Conservation (phyloP, 1,284 basidiomycete genomes). For the Leccinum brunneo-olivaceum region DNA sequence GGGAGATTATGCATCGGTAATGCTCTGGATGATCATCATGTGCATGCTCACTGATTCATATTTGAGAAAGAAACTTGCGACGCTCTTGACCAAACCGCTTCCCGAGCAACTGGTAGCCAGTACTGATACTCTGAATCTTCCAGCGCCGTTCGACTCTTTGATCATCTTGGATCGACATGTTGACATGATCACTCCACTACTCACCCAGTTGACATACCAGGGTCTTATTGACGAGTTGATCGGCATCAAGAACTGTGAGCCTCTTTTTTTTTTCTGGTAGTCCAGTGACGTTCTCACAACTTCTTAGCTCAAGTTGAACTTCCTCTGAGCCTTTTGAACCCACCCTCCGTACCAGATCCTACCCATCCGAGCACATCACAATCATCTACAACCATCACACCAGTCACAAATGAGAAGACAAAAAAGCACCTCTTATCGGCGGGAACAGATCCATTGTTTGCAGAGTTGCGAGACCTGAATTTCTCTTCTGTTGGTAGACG, state of each 20-base stretch:
- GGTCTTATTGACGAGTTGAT: slow-evolving; percentile 94
- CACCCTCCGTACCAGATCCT: slow-evolving; percentile 37
- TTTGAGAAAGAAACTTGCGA: slow-evolving; percentile 60
- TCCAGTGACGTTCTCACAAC: slow-evolving; percentile 4
- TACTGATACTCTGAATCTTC: slow-evolving; percentile 28
- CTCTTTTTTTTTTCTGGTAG: slow-evolving; percentile 1
- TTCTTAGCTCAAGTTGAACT: slow-evolving; percentile 82
- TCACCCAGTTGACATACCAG: slow-evolving; percentile 96
- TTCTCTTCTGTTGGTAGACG: slow-evolving; percentile 88
- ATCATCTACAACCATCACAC: slow-evolving; percentile 37
- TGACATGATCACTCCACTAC: slow-evolving; percentile 94
- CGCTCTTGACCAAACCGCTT: slow-evolving; percentile 62
- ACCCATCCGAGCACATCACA: slow-evolving; percentile 35
- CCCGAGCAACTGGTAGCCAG: slow-evolving; percentile 34
- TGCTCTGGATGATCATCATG: slow-evolving; percentile 21
- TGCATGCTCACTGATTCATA: slow-evolving; percentile 10
- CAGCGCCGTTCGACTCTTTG: slow-evolving; percentile 75
- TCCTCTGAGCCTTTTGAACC: slow-evolving; percentile 71
- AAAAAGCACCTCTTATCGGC: slow-evolving; percentile 83
- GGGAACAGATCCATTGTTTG: slow-evolving; percentile 75
- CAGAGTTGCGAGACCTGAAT: slow-evolving; percentile 85
- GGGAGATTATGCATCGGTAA: slow-evolving; percentile 82
- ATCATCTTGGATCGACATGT: slow-evolving; percentile 87
- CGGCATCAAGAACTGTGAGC: slow-evolving; percentile 82
- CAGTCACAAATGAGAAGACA: slow-evolving; percentile 70